Conservation (phyloP, 306 rosid genomes). For the Sicyos baderoa region DNA sequence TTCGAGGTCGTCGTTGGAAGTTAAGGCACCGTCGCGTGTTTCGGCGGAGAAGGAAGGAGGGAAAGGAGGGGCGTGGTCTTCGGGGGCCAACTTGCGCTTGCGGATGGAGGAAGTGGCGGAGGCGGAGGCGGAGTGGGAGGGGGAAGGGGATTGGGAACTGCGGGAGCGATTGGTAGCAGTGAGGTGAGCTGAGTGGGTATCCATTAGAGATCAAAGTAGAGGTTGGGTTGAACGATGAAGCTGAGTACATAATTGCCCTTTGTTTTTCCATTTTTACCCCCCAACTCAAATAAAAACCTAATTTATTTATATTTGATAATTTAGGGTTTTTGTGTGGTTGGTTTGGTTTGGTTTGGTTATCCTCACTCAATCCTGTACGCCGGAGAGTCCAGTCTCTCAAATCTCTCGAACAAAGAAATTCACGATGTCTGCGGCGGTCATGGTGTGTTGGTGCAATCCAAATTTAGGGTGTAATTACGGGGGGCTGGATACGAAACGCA, state of each 20-base stretch:
- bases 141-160: conserved; percentile 85
- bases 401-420: too few relatives aligned
- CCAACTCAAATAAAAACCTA: too few relatives aligned
- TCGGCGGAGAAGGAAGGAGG: conserved; percentile 91
- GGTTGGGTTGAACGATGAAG: too few relatives aligned
- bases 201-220: conserved; percentile 44
- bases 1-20: conserved; percentile 89
- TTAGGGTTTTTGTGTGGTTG: too few relatives aligned
- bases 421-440: conserved; percentile 33
- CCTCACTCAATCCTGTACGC: too few relatives aligned
- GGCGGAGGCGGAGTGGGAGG: conserved; percentile 88
- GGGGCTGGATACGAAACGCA: conserved; percentile 16
- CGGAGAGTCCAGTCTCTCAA: too few relatives aligned
- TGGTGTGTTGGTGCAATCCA: conserved; percentile 26
- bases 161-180: conserved; percentile 77
- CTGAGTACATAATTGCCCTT: background rate
- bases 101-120: conserved; percentile 88
- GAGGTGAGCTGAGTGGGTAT: conserved; percentile 58
- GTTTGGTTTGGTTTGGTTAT: too few relatives aligned
- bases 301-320: too few relatives aligned
- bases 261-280: too few relatives aligned
- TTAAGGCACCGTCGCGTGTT: conserved; percentile 83
- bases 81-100: conserved; percentile 73
- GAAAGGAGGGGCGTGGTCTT: conserved; percentile 83
- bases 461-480: conserved; percentile 24